Base-by-base conservation (phyloP, 768 basidiomycete genomes). In the Nidularia pulvinata region DNA sequence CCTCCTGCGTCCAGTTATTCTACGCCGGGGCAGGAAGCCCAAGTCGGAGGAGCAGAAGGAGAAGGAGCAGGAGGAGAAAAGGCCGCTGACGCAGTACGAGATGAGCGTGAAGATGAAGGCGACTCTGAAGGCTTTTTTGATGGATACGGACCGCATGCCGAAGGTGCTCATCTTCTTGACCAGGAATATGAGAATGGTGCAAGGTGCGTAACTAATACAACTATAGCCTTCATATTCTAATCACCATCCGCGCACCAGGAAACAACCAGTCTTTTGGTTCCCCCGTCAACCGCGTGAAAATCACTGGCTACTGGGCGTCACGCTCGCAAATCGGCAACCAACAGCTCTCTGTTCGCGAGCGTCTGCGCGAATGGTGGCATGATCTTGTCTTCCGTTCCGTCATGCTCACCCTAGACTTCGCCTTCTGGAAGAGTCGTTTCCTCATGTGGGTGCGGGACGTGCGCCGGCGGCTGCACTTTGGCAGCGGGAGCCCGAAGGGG, bases 281-380 rank as follows among this genome's bases (percentile, higher is more conserved):
- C 2, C 93, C 93, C 0, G 89, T 93, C 0, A 95, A 95, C 63
- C 83, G 93, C 16, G 87, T 97, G 71, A 94, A 93, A 67, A 89
- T 95, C 51, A 92, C 89, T 0, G 93, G 90, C 0, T 83, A 81
- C 65, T 92, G 85, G 82, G 94, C 92, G 30, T 86, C 91, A 4
- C 76, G 79, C 22, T 87, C 89, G 4, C 76, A 89, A 5, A 69
- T 77, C 7, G 69, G 72, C n/a, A 69, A 75, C 32, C 59, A 73
- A 13, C 60, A 76, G 54, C 74, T 84, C 33, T 57, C 75, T 13
- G 54, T 82, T 46, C 49, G 59, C 3, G 66, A 74, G 44, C 77
- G 82, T 4, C 36, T 82, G 1, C 65, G 65, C 39, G 86, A 87
- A 62, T 81, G 80, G 61, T 81, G 73, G 67, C 74, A 82, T 49